Percentiles rank a stretch among this genome's conserved stretches.
Conservation (phyloP, 345 rosid genomes). For the Psidium friedrichsthalianum region DNA sequence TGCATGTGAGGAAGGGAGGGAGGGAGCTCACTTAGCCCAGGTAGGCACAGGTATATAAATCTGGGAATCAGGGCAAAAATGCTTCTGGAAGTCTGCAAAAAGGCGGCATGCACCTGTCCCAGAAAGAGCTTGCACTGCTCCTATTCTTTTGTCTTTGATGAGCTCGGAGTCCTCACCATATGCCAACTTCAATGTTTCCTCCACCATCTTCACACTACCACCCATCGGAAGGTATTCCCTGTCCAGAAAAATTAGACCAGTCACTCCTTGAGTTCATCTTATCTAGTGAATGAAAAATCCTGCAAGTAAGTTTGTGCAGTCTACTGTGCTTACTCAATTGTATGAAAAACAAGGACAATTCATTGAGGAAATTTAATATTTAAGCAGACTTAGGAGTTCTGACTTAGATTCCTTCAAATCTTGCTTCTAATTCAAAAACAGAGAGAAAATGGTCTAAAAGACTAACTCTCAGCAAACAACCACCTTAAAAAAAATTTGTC, state of each 20-base stretch:
- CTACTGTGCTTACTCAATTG: background rate
- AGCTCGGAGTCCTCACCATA: conserved; percentile 79
- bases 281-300: background rate
- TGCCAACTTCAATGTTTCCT: conserved; percentile 83
- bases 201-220: conserved; percentile 84
- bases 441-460: background rate
- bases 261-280: background rate
- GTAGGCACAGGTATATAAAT: conserved; percentile 89
- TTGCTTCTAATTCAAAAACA: background rate
- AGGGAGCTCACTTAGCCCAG: conserved; percentile 77
- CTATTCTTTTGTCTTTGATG: conserved; percentile 73
- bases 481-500: background rate
- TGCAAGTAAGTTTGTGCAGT: background rate
- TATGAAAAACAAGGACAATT: background rate
- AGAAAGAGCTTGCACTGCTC: conserved; percentile 84
- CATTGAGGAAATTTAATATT: background rate
- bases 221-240: conserved; percentile 99
- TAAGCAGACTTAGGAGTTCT: background rate
- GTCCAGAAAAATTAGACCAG: background rate
- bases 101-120: conserved; percentile 98
- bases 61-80: conserved; percentile 73
- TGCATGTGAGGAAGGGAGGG: background rate
- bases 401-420: background rate
- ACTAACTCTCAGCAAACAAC: background rate
- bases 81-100: conserved; percentile 94